Conservation (phyloP, 495 filamentous ascomycete species). For the Cercophora sp. region DNA sequence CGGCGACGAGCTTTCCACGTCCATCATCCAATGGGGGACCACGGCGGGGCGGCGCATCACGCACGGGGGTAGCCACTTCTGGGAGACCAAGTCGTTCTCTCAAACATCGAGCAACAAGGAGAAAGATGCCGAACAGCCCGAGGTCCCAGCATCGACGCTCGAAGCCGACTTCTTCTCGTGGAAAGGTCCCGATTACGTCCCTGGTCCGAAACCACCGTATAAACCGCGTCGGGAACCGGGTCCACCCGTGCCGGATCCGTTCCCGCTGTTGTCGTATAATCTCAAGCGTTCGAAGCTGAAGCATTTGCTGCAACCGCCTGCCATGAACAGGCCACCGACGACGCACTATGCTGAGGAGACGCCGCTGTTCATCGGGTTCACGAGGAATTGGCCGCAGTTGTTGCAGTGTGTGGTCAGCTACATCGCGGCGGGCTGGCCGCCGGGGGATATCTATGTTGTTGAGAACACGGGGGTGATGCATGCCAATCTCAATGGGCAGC, state of each 20-base stretch:
- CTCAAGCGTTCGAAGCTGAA: not conserved
- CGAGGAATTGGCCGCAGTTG: constrained; percentile 54
- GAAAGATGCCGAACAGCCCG: not conserved
- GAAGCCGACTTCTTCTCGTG: constrained; percentile 17
- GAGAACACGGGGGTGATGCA: constrained; percentile 61
- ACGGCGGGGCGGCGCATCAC: too few relatives aligned
- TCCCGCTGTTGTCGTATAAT: constrained; percentile 19
- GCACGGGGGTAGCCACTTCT: too few relatives aligned
- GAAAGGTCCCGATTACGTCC: constrained; percentile 9
- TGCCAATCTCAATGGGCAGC: constrained; percentile 41
- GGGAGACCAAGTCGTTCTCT: not conserved
- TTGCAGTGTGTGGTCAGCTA: constrained; percentile 56
- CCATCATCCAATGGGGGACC: not conserved
- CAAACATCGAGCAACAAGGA: too few relatives aligned
- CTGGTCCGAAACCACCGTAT: constrained; percentile 10
- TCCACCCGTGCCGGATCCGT: constrained; percentile 21
- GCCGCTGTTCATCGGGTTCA: constrained; percentile 58
- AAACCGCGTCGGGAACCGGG: constrained; percentile 11
- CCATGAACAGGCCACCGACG: constrained; percentile 35
- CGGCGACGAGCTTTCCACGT: not conserved
- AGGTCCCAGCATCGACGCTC: constrained; percentile 9
- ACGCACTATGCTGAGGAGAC: constrained; percentile 39
- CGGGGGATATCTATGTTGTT: constrained; percentile 55
- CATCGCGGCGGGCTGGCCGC: constrained; percentile 58
- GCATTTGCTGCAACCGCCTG: constrained; percentile 20